phyloP scores from a whole-genome alignment of 176 grass and related monocot species.

The Echinochloa phyllopogon region DNA sequence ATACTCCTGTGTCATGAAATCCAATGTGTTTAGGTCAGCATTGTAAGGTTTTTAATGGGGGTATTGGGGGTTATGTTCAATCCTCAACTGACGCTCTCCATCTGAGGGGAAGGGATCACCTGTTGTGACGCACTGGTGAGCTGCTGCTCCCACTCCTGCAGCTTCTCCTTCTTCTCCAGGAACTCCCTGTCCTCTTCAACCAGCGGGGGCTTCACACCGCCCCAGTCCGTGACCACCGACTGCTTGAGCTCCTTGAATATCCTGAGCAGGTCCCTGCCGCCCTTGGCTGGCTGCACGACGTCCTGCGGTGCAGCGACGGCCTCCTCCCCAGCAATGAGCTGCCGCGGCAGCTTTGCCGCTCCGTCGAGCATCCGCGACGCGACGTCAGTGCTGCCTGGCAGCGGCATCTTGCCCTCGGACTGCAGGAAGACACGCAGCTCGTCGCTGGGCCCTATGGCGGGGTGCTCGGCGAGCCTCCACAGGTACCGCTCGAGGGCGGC shows the following conservation, averaged over 20 bases:
- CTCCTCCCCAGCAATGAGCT: constrained; percentile 68
- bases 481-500: constrained; percentile 82
- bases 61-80: not conserved
- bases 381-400: constrained; percentile 78
- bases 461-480: constrained; percentile 78
- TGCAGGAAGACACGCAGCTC: constrained; percentile 91
- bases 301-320: constrained; percentile 64
- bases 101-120: constrained; percentile 45
- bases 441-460: constrained; percentile 73
- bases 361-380: constrained; percentile 93
- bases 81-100: not conserved
- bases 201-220: constrained; percentile 64
- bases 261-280: constrained; percentile 85
- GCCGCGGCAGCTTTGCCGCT: constrained; percentile 69
- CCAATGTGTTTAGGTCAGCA: not conserved
- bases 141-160: constrained; percentile 85
- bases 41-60: not conserved
- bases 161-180: constrained; percentile 75
- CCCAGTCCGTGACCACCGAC: constrained; percentile 80
- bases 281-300: constrained; percentile 94
- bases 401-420: constrained; percentile 86
- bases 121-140: constrained; percentile 77
- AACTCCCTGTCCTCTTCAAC: constrained; percentile 97
- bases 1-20: not conserved
- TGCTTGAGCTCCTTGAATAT: constrained; percentile 98